Base-by-base conservation (phyloP, 768 basidiomycete genomes). In the Crassisporium funariophilum region DNA sequence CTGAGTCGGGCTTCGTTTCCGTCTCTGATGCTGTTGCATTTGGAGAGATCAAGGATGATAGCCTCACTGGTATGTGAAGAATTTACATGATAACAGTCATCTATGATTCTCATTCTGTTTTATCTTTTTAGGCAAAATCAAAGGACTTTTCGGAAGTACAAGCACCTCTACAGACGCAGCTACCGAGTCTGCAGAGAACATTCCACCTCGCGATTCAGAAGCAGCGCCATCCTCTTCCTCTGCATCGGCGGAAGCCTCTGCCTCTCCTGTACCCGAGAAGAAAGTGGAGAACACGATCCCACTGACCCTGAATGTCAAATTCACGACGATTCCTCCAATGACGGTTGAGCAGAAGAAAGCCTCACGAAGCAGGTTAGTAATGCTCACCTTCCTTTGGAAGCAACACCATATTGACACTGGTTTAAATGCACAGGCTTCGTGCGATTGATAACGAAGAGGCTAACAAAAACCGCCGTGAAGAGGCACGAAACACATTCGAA, bases 401-500 rank as follows among this genome's bases (percentile, higher is more conserved):
- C 2, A 34, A 42, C 3, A 19, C 35, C 16, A 13, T 22, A 16
- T 37, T 10, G 16, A 25, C 12, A 43, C 36, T 5, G 35, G 6
- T 43, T 20, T 15, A 38, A 38, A 21, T 10, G 54, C 20, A 9
- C 38, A 97, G 95, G 62, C 74, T 99, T 9, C 81, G 86, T 10
- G 82, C 84, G 8, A 75, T 95, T 49, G 90, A 95, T 55, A 64
- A 72, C 5, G 83, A 86, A 44, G 95, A 98, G 69, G 70, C 75
- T 2, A 78, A 83, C 13, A 92, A 91, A 64, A 76, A 74, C 23
- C 81, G 82, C 43, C 84, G 84, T 23, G 95, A 95, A 58, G 97
- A 98, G 64, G 91, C 92, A 2, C 78, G 87, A 22, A 99, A 99
- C 67, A 75, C 79, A 19, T 81, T 99, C 41, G 97, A 99, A 66